Conservation (phyloP, 441 rosid species). For the Breynia disticha region DNA sequence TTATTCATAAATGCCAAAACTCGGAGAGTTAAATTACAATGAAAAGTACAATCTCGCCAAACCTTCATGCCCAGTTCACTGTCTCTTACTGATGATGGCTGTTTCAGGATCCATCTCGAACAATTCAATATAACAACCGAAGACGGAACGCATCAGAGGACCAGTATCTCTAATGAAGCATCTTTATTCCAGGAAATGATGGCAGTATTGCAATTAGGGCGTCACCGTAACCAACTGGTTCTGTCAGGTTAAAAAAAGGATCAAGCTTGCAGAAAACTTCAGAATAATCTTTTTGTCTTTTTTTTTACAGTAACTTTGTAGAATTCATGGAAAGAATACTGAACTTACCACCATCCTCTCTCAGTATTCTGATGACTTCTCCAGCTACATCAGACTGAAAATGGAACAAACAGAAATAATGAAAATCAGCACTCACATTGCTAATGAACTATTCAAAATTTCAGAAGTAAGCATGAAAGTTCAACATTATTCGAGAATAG, state of each 20-base stretch:
- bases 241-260: constrained; percentile 28
- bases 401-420: constrained; percentile 13
- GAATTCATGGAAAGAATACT: too few relatives aligned
- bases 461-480: too few relatives aligned
- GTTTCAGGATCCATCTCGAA: too few relatives aligned
- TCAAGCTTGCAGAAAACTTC: not conserved
- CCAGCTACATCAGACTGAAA: constrained; percentile 70
- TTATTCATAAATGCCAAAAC: too few relatives aligned
- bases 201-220: constrained; percentile 74
- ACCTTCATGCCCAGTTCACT: too few relatives aligned
- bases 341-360: constrained; percentile 68
- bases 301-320: too few relatives aligned
- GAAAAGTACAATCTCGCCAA: not conserved
- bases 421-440: not conserved
- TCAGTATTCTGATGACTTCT: constrained; percentile 63
- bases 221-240: constrained; percentile 73
- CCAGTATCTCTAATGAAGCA: constrained; percentile 36
- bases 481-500: not conserved
- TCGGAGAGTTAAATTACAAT: too few relatives aligned
- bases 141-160: not conserved
- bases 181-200: constrained; percentile 84
- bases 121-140: too few relatives aligned
- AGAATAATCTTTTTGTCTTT: not conserved
- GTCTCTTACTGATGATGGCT: too few relatives aligned
- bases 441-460: too few relatives aligned